Base-by-base conservation (phyloP, 164 flowering plant genomes). In the Vitis amurensis region DNA sequence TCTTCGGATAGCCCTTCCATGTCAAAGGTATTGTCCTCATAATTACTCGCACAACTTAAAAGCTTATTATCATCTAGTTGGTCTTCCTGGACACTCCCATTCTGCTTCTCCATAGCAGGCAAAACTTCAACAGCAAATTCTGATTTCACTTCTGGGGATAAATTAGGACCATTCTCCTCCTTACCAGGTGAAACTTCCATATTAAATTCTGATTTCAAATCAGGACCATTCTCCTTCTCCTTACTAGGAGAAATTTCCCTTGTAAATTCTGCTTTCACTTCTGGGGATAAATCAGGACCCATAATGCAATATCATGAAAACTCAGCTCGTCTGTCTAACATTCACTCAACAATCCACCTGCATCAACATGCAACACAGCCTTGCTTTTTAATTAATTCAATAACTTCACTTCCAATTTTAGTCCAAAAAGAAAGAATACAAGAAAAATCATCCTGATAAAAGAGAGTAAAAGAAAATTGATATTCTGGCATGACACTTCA, bases 211-310 rank as follows among this genome's bases (percentile, higher is more conserved):
- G 67, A 19, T 48, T 66, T 68, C 48, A 50, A 66, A 49, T 61
- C 15, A 9, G 50, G 63, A 37, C 19, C 19, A 37, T 52, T 58
- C 44, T 37, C 44, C 8, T 13, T 66, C 49, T 57, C 59, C 23
- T 62, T 61, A 55, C 19, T 30, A 14, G 13, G 29, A 6, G 57
- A 37, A 61, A 50, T 66, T 47, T 55, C 69, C 71, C 19, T 70
- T 9, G 5, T 56, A 1, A 15, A 47, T 19, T 61, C 58, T 15
- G 67, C 15, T 48, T 66, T 68, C 48, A 50, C 68, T 55, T 61
- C 15, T 7, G 52, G 63, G 53, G 74, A 79, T 17, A 70, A 66
- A 49, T 61, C 74, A 66, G 73, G 78, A 9, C 72, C 76, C 81
- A 81, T 81, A 55, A 9, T 9, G 55, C 60, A 48, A 52, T 15